Base-by-base conservation (phyloP, 257 asterid genomes). In the Knoxia roxburghii region DNA sequence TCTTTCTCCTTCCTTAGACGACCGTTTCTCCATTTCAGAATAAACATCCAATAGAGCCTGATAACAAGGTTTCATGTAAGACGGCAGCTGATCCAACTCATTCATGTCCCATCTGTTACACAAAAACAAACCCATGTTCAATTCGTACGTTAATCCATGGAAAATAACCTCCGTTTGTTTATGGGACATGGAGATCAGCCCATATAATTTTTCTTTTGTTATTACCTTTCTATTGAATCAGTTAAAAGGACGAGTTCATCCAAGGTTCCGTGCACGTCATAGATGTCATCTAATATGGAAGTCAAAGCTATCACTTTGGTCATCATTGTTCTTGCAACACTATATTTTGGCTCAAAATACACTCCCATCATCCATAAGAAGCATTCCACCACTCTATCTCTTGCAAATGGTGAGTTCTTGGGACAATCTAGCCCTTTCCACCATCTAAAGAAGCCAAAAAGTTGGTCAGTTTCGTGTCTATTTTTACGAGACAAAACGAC, bases 371-470 rank as follows among this genome's bases (percentile, higher is more conserved):
- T 40, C 83, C 79, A 72, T 35, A 81, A 75, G 56, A 72, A 81
- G 71, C 68, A 40, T 17, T 81, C 83, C 6, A 46, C 79, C 27
- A 72, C 8, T 60, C 83, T 70, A 6, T 77, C 81, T 63, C 85
- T 72, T 35, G 81, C 75, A 52, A 75, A 77, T 3, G 77, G 60
- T 5, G 71, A 6, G 39, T 75, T 73, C 1, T 21, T 71, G 15
- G 56, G 18, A 6, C 52, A 53, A 18, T 70, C 76, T n/a, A 81
- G 24, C 37, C 20, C 53, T 46, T 80, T 71, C 86, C 86, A 78
- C 86, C 86, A 77, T 67, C 84, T 75, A 27, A 5, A 11, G 5
- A 63, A 37, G 9, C 4, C 4, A 37, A 37, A 37, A 37, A 37
- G 9, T 37, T 37, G 9, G 41, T 37, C 9, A 3, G 41, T 37